Conservation (phyloP, 148 eudicot species). For the Amaranthus palmeri region DNA sequence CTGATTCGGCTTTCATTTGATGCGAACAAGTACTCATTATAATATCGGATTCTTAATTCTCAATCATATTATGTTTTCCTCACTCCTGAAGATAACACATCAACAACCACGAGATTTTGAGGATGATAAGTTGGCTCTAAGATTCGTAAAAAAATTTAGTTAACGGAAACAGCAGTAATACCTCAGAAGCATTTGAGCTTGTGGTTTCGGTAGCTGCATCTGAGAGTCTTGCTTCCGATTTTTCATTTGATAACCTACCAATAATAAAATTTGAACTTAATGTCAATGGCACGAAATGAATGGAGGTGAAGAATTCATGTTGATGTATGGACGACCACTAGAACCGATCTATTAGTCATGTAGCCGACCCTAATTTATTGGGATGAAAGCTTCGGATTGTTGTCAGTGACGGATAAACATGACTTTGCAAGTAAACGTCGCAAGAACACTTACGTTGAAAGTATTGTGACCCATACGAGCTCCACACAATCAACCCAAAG, state of each 20-base stretch:
- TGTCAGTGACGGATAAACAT: no score
- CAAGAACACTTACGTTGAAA: slow-evolving; percentile 68
- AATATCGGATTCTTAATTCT: not conserved
- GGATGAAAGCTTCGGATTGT: no score
- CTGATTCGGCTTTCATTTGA: slow-evolving; percentile 6
- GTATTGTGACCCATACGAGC: slow-evolving; percentile 95
- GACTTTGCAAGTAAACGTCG: no score
- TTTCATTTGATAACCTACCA: slow-evolving; percentile 80
- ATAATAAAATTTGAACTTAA: slow-evolving; percentile 1
- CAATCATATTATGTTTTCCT: slow-evolving; percentile 4
- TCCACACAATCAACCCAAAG: slow-evolving; percentile 97
- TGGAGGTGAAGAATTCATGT: no score
- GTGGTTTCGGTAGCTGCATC: slow-evolving; percentile 45
- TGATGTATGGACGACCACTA: no score
- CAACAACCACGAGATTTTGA: slow-evolving; percentile 1
- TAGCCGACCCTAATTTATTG: no score
- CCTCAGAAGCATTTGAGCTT: slow-evolving; percentile 42
- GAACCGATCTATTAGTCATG: no score
- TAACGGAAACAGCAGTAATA: slow-evolving; percentile 13
- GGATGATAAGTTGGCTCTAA: not conserved
- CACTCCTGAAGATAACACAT: slow-evolving; percentile 23
- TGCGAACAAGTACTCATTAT: not conserved
- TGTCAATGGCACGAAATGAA: slow-evolving; percentile 8
- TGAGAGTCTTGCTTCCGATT: slow-evolving; percentile 80
- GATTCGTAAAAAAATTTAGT: not conserved